Percentiles rank a stretch among this genome's conserved stretches.
Conservation (phyloP, 331 rosid genomes). For the Telfairia occidentalis region DNA sequence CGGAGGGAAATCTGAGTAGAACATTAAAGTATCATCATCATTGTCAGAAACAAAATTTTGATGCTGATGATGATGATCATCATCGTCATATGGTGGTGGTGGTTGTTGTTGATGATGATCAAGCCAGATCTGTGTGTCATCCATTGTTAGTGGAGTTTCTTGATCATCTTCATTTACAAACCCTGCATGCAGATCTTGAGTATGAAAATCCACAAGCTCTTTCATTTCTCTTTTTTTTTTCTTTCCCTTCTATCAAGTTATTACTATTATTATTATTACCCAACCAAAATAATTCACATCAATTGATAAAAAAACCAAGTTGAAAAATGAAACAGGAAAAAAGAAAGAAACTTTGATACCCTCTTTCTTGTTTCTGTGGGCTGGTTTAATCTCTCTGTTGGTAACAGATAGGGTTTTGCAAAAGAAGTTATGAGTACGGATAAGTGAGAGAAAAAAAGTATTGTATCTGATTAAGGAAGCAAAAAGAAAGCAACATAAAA, state of each 20-base stretch:
- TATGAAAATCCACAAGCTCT: conserved; percentile 6
- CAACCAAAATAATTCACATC: not conserved
- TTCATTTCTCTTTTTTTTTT: conserved; percentile 12
- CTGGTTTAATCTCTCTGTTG: not conserved
- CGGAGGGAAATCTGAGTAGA: conserved; percentile 68
- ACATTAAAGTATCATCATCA: conserved; percentile 35
- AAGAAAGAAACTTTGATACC: not conserved
- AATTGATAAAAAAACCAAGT: not conserved
- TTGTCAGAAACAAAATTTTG: conserved; percentile 39
- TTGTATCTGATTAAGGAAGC: conserved; percentile 56
- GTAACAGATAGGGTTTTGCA: not conserved
- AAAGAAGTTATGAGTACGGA: conserved; percentile 28
- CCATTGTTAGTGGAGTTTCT: conserved; percentile 18
- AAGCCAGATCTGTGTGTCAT: conserved; percentile 49
- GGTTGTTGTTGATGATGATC: not conserved
- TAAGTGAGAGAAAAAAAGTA: conserved; percentile 26
- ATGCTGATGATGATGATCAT: conserved; percentile 3
- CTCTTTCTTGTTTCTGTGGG: conserved; percentile 14
- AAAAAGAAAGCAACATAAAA: conserved; percentile 16
- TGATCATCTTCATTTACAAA: conserved; percentile 15
- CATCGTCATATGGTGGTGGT: not conserved
- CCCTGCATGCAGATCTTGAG: conserved; percentile 47
- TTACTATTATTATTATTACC: too few relatives aligned
- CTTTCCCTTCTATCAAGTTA: too few relatives aligned
- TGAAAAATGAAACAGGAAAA: not conserved